Base-by-base conservation (phyloP, 176 grass and related monocot species). In the Phragmites australis region DNA sequence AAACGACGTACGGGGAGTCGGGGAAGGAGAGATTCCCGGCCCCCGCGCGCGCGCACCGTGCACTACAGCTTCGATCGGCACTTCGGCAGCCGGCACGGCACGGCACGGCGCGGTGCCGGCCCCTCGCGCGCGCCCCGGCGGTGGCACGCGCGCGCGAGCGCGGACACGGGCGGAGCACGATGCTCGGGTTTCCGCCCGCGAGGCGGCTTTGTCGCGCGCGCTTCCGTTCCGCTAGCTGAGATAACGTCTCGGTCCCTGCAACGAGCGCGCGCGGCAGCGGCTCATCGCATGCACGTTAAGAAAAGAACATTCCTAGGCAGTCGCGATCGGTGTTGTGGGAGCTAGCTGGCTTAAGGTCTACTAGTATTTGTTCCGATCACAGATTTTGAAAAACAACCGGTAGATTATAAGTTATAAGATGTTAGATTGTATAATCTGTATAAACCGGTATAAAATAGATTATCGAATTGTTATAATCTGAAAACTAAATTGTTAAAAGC, bases 91-190 rank as follows among this genome's bases (percentile, higher is more conserved):
- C 69, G 69, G 69, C 68, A 34, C 68, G 46, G 45, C 45, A 12
- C 25, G 26, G 9, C 67, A 43, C 37, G 37, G 47, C 15, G 2
- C 14, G 14, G 2, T 13, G 47, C 47, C 47, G 14, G 47, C n/a
- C n/a, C n/a, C n/a, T n/a, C n/a, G 67, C 46, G 17, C 18, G 42
- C 26, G 26, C 45, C 68, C 68, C 68, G 66, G 65, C 17, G 31
- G 40, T 2, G 60, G 29, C 12, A 14, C 21, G 22, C 22, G 17
- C 19, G 10, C 21, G 23, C 21, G 41, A 18, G 22, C 1, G 21
- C 45, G 22, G n/a, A n/a, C n/a, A n/a, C n/a, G 58, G 48, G 6
- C 68, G 81, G 68, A 80, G 60, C 87, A 84, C 87, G 82, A 89
- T 81, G 82, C 82, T 81, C 77, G 77, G 87, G 82, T 45, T 76